These are phyloP conservation scores for Verruconis gallopava DNA, from an alignment of 2,329 filamentous ascomycete species.

Conservation along the genomic window DNA sequence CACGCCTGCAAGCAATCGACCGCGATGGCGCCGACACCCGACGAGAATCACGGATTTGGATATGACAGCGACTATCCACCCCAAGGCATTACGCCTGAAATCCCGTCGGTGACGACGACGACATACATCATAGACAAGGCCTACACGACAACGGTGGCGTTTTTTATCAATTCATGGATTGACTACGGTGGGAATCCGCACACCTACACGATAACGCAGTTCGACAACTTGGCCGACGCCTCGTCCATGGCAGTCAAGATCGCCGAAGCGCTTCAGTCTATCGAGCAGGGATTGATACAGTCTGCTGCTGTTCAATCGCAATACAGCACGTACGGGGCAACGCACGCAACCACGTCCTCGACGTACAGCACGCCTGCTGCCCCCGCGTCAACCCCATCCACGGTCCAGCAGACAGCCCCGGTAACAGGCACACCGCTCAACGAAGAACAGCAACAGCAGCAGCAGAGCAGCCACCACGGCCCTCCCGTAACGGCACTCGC, in stretches of 20 bases:
- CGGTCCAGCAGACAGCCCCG: neutral
- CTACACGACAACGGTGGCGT: neutral
- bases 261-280: neutral
- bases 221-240: neutral
- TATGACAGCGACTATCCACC: neutral
- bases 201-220: neutral
- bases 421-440: neutral
- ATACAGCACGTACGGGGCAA: neutral
- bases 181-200: neutral
- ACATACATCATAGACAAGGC: neutral
- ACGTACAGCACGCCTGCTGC: neutral
- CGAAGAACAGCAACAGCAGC: neutral
- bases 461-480: neutral
- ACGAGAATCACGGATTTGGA: too few relatives aligned
- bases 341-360: neutral
- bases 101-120: neutral
- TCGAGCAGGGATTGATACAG: too few relatives aligned
- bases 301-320: neutral
- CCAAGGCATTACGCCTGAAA: neutral
- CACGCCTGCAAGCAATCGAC: too few relatives aligned
- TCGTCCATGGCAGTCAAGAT: neutral
- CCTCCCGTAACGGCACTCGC: constrained; percentile 1
- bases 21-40: neutral
- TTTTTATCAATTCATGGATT: neutral
- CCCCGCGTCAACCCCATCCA: neutral